Evolutionary conservation across 2,329 filamentous ascomycete genomes (phyloP).

Genomic region (Hypoxylon sp.): DNA sequence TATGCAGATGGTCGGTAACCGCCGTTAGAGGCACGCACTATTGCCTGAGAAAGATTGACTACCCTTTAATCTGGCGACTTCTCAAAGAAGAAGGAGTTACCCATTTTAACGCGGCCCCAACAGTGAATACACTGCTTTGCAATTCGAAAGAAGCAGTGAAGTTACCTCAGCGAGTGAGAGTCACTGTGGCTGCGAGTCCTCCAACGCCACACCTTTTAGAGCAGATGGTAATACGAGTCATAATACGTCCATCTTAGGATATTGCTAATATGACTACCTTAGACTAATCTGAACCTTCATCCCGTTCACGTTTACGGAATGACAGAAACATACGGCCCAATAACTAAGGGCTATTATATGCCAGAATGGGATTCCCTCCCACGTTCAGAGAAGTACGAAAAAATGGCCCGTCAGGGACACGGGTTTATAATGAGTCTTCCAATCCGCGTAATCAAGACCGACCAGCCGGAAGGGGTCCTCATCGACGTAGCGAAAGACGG

Average conservation of each 20-base stretch:
- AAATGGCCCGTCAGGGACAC: constrained; percentile 95
- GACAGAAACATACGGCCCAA: constrained; percentile 92
- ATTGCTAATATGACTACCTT: constrained; percentile 19
- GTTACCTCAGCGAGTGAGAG: constrained; percentile 79
- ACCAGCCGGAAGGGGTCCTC: constrained; percentile 77
- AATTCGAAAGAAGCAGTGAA: constrained; percentile 80
- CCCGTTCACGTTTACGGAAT: constrained; percentile 95
- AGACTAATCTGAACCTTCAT: constrained; percentile 78
- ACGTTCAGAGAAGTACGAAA: constrained; percentile 82
- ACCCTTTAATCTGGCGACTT: constrained; percentile 90
- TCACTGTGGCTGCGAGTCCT: constrained; percentile 93
- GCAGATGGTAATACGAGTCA: constrained; percentile 76
- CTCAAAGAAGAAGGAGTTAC: constrained; percentile 90
- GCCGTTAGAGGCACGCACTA: constrained; percentile 95
- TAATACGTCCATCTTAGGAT: background rate
- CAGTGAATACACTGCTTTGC: constrained; percentile 94
- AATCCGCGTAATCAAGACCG: constrained; percentile 84
- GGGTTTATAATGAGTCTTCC: constrained; percentile 89
- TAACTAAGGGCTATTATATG: constrained; percentile 93
- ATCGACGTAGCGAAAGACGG: constrained; percentile 78
- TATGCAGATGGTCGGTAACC: constrained; percentile 81
- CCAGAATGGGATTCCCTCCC: constrained; percentile 86
- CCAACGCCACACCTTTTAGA: constrained; percentile 93
- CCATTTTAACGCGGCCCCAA: constrained; percentile 96
- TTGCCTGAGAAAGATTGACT: constrained; percentile 95